phyloP scores from a whole-genome alignment of 176 grass and related monocot genomes.

The Aegilops speltoides region DNA sequence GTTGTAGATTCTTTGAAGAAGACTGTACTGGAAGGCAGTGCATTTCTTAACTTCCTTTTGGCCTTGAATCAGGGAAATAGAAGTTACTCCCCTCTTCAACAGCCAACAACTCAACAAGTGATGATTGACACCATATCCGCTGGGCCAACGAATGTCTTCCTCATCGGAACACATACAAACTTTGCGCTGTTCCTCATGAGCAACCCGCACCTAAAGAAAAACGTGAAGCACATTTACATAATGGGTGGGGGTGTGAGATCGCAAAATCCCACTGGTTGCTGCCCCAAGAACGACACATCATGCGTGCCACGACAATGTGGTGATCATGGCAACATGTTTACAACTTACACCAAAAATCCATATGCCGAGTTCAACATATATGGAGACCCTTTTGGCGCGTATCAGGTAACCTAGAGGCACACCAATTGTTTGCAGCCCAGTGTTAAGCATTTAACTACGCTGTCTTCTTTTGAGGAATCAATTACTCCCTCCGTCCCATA shows the following conservation, averaged over 20 bases:
- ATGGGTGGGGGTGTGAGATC: conserved; percentile 71
- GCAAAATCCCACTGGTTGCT: conserved; percentile 68
- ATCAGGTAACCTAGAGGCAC: conserved; percentile 43
- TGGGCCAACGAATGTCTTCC: conserved; percentile 50
- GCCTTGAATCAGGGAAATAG: conserved; percentile 52
- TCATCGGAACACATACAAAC: conserved; percentile 60
- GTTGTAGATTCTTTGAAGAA: background rate
- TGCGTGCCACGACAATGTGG: conserved; percentile 58
- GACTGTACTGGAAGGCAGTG: background rate
- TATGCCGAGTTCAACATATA: conserved; percentile 77
- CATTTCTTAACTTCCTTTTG: background rate
- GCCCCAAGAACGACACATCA: conserved; percentile 25
- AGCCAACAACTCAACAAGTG: conserved; percentile 52
- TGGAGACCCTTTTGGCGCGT: conserved; percentile 71
- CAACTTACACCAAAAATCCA: conserved; percentile 54
- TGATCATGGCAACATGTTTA: conserved; percentile 65
- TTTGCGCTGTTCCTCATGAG: conserved; percentile 63
- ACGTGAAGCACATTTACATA: conserved; percentile 72
- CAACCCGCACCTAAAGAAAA: conserved; percentile 49
- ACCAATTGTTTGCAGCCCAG: background rate
- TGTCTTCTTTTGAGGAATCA: background rate
- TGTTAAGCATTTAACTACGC: background rate
- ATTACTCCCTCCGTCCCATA: no score
- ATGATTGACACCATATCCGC: conserved; percentile 53
- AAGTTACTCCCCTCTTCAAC: conserved; percentile 48